Evolutionary conservation across 805 yeast species (phyloP), one percentile per base, ranked within the genome.

Genomic region (Kluyveromyces siamensis): DNA sequence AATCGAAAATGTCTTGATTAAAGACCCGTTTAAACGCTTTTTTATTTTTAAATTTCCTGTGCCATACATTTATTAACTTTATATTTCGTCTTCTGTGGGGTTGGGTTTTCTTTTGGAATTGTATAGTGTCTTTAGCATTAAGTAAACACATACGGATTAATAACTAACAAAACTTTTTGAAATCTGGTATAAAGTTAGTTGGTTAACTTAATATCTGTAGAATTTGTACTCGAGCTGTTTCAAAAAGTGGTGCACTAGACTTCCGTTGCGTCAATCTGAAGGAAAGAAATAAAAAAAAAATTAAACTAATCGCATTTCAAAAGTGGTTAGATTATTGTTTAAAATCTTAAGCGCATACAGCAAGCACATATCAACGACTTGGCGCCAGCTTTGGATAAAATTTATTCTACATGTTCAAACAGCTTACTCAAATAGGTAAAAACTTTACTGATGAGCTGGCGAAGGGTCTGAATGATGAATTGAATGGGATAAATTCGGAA

Each of bases 391-490:
- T 21, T 21, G 25, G 6, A 21, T 6, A 21, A 21, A 21, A 21
- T 21, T 6, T 21, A 21, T 21, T 21, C 25, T 3, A 21, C 25
- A 79, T 80, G 84, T 75, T 80, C 56, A 72, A 77, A 41, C 74
- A 77, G 57, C 64, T 81, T 41, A 71, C 83, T 10, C 87, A 83
- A 68, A 58, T 81, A 9, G 76, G 84, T 46, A 82, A 83, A 67
- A 79, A 78, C 48, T 58, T 83, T 37, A 67, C 78, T 8, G 89
- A 83, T 47, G 89, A 83, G 61, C 58, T 83, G 19, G 75, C 72
- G 47, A 69, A 70, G 53, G 77, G 70, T 14, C 52, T 68, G 17
- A 60, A 67, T 17, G 70, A 63, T 21, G 69, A 65, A 36, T 16
- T 47, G 48, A 51, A 25, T 54, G 54, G 50, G 33, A 43, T 38